These are phyloP conservation scores for Aureobasidium melanogenum DNA, from an alignment of 2,329 filamentous ascomycete genomes.

Conservation along the genomic window DNA sequence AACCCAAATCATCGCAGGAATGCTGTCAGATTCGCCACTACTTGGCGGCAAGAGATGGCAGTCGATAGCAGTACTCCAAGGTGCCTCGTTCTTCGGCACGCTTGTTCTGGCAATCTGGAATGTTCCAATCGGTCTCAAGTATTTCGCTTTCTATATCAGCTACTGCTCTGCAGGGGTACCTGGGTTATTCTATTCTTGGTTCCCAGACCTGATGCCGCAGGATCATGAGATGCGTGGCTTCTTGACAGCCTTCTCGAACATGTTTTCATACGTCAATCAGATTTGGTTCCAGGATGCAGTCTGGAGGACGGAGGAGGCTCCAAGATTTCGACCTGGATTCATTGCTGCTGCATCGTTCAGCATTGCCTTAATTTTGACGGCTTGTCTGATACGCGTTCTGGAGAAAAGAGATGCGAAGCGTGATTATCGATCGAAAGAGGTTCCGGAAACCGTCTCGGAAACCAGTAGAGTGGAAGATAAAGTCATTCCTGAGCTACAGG, in stretches of 20 bases:
- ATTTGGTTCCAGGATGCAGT: conserved; percentile 49
- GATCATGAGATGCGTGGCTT: conserved; percentile 46
- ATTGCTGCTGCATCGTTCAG: conserved; percentile 28
- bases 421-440: background rate
- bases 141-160: conserved; percentile 45
- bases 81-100: conserved; percentile 41
- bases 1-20: conserved; percentile 24
- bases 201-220: conserved; percentile 28
- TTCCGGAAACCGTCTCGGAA: background rate
- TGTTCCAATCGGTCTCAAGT: conserved; percentile 45
- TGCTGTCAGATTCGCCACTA: conserved; percentile 12
- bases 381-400: background rate
- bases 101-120: conserved; percentile 49
- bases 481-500: background rate
- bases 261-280: conserved; percentile 27
- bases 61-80: conserved; percentile 4
- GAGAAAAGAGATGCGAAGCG: background rate
- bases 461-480: background rate
- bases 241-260: conserved; percentile 23
- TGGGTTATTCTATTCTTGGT: conserved; percentile 38
- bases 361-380: background rate
- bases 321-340: conserved; percentile 36
- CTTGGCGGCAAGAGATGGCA: conserved; percentile 11
- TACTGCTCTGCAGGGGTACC: conserved; percentile 45
- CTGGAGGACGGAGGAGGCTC: conserved; percentile 39